Evolutionary conservation across 164 flowering plant species (phyloP).

Genomic region (Liquidambar formosana): DNA sequence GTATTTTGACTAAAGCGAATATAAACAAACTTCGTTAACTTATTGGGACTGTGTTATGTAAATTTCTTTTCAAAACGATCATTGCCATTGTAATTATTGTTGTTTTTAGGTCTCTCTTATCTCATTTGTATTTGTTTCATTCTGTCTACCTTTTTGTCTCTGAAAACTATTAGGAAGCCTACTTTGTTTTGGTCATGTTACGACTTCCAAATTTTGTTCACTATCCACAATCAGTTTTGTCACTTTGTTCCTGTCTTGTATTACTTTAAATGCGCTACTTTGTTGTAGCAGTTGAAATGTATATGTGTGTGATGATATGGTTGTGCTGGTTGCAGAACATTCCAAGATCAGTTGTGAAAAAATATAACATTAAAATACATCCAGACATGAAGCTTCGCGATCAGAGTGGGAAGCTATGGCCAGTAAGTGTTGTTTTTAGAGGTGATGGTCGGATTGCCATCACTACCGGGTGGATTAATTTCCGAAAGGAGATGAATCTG

Average conservation of each 20-base stretch:
- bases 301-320: not conserved
- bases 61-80: too few species aligned
- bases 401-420: conserved; percentile 18
- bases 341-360: conserved; percentile 10
- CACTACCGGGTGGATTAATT: conserved; percentile 9
- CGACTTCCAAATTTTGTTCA: not conserved
- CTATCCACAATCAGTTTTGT: not conserved
- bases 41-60: too few species aligned
- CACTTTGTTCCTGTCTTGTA: not conserved
- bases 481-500: conserved; percentile 10
- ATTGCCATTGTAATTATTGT: too few species aligned
- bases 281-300: not conserved
- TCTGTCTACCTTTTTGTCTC: too few species aligned
- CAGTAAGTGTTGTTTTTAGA: not conserved
- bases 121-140: too few species aligned
- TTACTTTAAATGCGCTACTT: not conserved
- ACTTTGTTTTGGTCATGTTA: not conserved
- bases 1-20: too few species aligned
- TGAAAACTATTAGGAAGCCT: too few species aligned
- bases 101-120: too few species aligned
- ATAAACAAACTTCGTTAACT: too few species aligned
- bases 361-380: not conserved
- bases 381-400: conserved; percentile 7
- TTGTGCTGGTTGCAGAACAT: conserved; percentile 20
- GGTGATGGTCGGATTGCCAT: conserved; percentile 6